phyloP scores from a whole-genome alignment of 2,329 filamentous ascomycete species.

The Graphium sp. region DNA sequence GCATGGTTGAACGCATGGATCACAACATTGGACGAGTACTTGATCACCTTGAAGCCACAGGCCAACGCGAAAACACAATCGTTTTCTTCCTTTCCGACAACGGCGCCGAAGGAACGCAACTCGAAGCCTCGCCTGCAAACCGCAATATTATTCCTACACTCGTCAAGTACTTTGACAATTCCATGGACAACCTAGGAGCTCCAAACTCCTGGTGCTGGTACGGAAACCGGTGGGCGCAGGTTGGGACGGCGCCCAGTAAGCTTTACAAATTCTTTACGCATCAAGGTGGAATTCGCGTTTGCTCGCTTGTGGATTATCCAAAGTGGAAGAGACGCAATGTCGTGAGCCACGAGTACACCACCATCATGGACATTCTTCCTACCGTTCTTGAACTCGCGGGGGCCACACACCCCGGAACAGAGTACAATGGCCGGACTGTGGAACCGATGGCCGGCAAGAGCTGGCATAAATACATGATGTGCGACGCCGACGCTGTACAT shows the following conservation, averaged over 20 bases:
- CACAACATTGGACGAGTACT: constrained; percentile 30
- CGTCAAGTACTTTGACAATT: constrained; percentile 33
- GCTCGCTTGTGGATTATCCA: constrained; percentile 1
- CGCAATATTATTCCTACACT: background rate
- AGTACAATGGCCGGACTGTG: background rate
- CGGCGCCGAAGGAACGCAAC: constrained; percentile 32
- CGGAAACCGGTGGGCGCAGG: constrained; percentile 29
- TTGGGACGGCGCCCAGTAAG: constrained; percentile 29
- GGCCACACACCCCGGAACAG: constrained; percentile 17
- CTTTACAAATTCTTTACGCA: constrained; percentile 20
- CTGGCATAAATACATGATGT: constrained; percentile 1
- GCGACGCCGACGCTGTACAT: constrained; percentile 12
- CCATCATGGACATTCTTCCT: constrained; percentile 31
- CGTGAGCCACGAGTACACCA: constrained; percentile 10
- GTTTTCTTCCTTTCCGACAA: constrained; percentile 37
- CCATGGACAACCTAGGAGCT: constrained; percentile 19
- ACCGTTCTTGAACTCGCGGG: constrained; percentile 27
- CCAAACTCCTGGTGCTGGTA: constrained; percentile 30
- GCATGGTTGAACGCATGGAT: constrained; percentile 36
- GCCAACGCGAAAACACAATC: constrained; percentile 34
- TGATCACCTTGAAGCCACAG: constrained; percentile 24
- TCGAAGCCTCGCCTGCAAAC: constrained; percentile 23
- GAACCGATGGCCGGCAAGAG: background rate
- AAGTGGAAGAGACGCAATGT: background rate
- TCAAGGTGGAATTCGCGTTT: constrained; percentile 1